Base-by-base conservation (phyloP, 2,329 filamentous ascomycete genomes). In the Fusarium begoniae region DNA sequence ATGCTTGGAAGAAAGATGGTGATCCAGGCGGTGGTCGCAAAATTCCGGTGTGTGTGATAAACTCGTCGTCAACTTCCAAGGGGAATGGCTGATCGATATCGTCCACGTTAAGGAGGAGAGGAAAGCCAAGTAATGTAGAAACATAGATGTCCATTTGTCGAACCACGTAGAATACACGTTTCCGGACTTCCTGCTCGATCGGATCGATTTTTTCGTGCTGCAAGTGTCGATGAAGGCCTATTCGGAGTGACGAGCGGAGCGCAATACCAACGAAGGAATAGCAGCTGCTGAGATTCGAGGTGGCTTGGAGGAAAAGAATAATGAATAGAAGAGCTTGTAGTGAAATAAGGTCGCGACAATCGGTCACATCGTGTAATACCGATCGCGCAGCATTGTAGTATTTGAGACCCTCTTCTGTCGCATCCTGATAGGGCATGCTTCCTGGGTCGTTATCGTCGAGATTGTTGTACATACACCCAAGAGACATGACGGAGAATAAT, bases 211-310 rank as follows among this genome's bases (percentile, higher is more conserved):
- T 87, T 63, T 89, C 87, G 54, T 92, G 90, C 18, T 90, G 85
- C 11, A 96, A 83, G 68, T 93, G 90, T 59, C 94, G 91, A 80
- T 96, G 94, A 32, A 96, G 85, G 13, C 94, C 94, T 83, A 96
- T 91, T 35, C 93, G 90, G 40, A 96, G 83, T n/a, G 92, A 90
- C 12, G 92, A 92, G 57, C 93, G 89, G 55, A 95, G 84, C 5
- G 93, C 93, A 76, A 96, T 92, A 12, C 93, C 93, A 54, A 96
- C 88, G 75, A 94, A 95, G 0, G 93, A 90, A 81, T 96, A 96
- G 79, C 93, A 96, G 15, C 91, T 92, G 79, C 91, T 93, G 37
- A 96, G 84, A 79, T 94, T 94, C 15, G 93, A 93, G 5, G 94
- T 93, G 6, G 92, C 90, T 78, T 96, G 94, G 3, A 96, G 86